Percentiles rank a stretch among this genome's conserved stretches.
phyloP scores from a whole-genome alignment of 164 flowering plant species.

The Magnolia kwangsiensis region DNA sequence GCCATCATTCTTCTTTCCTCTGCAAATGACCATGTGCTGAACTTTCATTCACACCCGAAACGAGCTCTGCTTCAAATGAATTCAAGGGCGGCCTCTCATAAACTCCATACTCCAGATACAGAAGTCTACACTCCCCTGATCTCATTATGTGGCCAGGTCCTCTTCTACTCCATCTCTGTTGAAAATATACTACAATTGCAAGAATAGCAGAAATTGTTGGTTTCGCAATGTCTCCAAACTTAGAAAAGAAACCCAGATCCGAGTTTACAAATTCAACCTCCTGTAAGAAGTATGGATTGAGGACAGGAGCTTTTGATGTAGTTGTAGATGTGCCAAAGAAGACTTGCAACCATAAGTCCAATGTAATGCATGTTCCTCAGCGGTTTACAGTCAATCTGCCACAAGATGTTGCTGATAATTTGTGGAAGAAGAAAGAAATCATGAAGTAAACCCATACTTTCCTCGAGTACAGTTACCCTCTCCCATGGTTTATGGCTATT shows the following conservation, averaged over 20 bases:
- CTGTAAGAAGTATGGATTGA: slow-evolving; percentile 64
- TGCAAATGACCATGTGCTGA: slow-evolving; percentile 10
- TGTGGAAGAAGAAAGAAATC: slow-evolving; percentile 89
- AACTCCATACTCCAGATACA: slow-evolving; percentile 47
- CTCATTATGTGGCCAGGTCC: slow-evolving; percentile 39
- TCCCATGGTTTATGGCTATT: slow-evolving; percentile 26
- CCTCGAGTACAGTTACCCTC: slow-evolving; percentile 69
- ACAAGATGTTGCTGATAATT: slow-evolving; percentile 65
- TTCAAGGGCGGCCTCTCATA: slow-evolving; percentile 66
- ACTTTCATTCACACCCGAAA: slow-evolving; percentile 34
- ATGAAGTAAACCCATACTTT: slow-evolving; percentile 78
- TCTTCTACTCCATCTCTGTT: slow-evolving; percentile 72
- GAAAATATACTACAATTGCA: slow-evolving; percentile 49
- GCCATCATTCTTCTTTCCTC: slow-evolving; percentile 12
- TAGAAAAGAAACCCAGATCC: slow-evolving; percentile 57
- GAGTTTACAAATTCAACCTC: slow-evolving; percentile 75
- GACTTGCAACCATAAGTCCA: slow-evolving; percentile 66
- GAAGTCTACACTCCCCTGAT: slow-evolving; percentile 38
- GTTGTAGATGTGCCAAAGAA: slow-evolving; percentile 82
- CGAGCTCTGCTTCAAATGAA: slow-evolving; percentile 71
- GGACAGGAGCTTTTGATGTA: slow-evolving; percentile 44
- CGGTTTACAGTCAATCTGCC: slow-evolving; percentile 65
- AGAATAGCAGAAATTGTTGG: slow-evolving; percentile 48
- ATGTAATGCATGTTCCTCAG: slow-evolving; percentile 61
- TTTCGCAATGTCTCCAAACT: slow-evolving; percentile 68